A percentile compares a stretch with the other conserved stretches of the same genome.
phyloP scores from a whole-genome alignment of 2,329 filamentous ascomycete species.

The Diplodia seriata region DNA sequence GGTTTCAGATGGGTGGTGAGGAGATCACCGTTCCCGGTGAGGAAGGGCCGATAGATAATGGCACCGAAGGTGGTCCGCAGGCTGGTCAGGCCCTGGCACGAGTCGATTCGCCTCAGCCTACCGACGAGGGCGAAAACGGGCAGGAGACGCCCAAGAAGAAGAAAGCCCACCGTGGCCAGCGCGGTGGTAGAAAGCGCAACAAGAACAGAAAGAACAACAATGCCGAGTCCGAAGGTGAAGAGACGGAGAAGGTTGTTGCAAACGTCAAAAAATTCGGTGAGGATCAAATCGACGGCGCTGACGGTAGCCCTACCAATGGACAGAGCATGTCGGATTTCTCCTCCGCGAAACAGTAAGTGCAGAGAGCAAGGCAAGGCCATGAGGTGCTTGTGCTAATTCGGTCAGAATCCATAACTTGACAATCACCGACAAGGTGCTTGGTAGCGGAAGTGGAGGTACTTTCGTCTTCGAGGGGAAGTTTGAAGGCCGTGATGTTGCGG shows the following conservation, averaged over 20 bases:
- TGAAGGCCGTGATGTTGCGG: conserved; percentile 89
- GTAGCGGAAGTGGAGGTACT: conserved; percentile 92
- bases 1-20: conserved; percentile 32
- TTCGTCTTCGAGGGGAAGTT: conserved; percentile 95
- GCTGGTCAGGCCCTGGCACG: neutral
- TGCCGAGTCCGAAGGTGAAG: conserved; percentile 42
- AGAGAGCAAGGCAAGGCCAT: neutral
- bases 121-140: conserved; percentile 34
- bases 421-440: conserved; percentile 67
- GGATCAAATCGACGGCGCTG: conserved; percentile 39
- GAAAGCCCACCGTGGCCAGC: conserved; percentile 58
- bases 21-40: conserved; percentile 29
- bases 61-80: conserved; percentile 6
- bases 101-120: conserved; percentile 34
- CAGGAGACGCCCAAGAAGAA: conserved; percentile 51
- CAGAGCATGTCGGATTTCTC: conserved; percentile 41
- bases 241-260: conserved; percentile 49
- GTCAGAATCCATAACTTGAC: conserved; percentile 63
- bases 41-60: neutral
- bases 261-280: conserved; percentile 49
- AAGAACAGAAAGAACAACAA: conserved; percentile 50
- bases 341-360: conserved; percentile 53
- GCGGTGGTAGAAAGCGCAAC: conserved; percentile 54
- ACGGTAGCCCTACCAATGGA: conserved; percentile 45
- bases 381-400: neutral